Evolutionary conservation across 2,329 filamentous ascomycete genomes (phyloP).

Genomic region (Bipolaris oryzae): DNA sequence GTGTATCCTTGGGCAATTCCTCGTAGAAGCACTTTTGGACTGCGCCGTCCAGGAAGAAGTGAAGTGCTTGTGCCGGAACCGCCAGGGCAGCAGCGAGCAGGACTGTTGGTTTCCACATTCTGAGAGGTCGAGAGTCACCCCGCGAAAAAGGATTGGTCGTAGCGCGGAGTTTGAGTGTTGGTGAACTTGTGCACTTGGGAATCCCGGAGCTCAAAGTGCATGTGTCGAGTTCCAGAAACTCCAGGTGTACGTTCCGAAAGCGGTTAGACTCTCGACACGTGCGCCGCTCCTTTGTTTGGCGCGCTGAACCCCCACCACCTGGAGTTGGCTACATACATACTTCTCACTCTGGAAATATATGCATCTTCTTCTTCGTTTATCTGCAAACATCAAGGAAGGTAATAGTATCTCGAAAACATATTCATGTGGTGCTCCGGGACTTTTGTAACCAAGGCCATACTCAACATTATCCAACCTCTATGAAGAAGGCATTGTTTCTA

Average conservation of each 20-base stretch:
- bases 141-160: conserved; percentile 24
- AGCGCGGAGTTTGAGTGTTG: conserved; percentile 26
- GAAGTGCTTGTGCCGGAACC: conserved; percentile 76
- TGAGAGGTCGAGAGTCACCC: conserved; percentile 22
- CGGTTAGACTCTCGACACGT: conserved; percentile 29
- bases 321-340: background rate
- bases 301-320: conserved; percentile 2
- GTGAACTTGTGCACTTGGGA: conserved; percentile 26
- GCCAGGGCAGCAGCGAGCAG: conserved; percentile 67
- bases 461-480: no score
- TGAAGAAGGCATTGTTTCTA: no score
- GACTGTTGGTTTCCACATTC: conserved; percentile 56
- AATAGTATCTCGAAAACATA: background rate
- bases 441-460: no score
- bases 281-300: conserved; percentile 18
- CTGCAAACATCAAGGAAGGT: background rate
- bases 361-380: background rate
- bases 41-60: conserved; percentile 92
- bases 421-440: no score
- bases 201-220: conserved; percentile 30
- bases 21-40: conserved; percentile 96
- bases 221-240: conserved; percentile 30
- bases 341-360: background rate
- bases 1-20: conserved; percentile 94
- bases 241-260: conserved; percentile 33